phyloP scores from a whole-genome alignment of 1,284 basidiomycete species.

The Ceratorhiza oryzae-sativae region DNA sequence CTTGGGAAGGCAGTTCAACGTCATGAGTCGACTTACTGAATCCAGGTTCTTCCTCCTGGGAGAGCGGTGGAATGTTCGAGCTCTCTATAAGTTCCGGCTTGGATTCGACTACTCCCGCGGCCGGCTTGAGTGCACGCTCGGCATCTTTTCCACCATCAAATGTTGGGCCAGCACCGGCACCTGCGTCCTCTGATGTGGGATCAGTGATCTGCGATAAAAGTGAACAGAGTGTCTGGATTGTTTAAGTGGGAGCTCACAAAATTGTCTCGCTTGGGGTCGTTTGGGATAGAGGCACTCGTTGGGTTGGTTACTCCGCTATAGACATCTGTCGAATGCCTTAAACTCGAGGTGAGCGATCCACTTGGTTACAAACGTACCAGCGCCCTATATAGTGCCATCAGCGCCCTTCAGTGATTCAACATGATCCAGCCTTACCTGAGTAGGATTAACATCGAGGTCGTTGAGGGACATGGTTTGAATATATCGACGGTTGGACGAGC shows the following conservation, averaged over 20 bases:
- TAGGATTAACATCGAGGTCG: not conserved
- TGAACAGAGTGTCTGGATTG: not conserved
- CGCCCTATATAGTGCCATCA: not conserved
- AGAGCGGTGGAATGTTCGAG: conserved; percentile 37
- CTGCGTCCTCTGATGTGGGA: conserved; percentile 35
- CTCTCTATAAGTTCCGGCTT: conserved; percentile 41
- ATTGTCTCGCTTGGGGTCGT: conserved; percentile 39
- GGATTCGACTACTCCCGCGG: conserved; percentile 40
- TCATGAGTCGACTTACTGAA: conserved; percentile 5
- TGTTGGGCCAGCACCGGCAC: conserved; percentile 41
- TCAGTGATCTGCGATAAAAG: conserved; percentile 24
- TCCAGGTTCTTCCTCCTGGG: conserved; percentile 23
- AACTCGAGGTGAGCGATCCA: not conserved
- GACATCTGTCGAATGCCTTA: conserved; percentile 19
- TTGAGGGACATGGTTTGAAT: conserved; percentile 3
- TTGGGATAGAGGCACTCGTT: conserved; percentile 32
- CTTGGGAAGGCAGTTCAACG: not conserved
- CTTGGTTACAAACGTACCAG: not conserved
- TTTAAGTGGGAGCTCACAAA: conserved; percentile 17
- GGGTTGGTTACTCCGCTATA: conserved; percentile 41
- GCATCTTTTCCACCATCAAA: conserved; percentile 41
- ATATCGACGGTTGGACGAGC: no score
- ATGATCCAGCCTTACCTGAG: not conserved
- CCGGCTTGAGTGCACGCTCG: conserved; percentile 31
- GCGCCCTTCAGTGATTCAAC: not conserved